A percentile compares a stretch with the other conserved stretches of the same genome.
These are phyloP conservation scores for Sherardia arvensis DNA, from an alignment of 257 asterid genomes.

Conservation along the genomic window DNA sequence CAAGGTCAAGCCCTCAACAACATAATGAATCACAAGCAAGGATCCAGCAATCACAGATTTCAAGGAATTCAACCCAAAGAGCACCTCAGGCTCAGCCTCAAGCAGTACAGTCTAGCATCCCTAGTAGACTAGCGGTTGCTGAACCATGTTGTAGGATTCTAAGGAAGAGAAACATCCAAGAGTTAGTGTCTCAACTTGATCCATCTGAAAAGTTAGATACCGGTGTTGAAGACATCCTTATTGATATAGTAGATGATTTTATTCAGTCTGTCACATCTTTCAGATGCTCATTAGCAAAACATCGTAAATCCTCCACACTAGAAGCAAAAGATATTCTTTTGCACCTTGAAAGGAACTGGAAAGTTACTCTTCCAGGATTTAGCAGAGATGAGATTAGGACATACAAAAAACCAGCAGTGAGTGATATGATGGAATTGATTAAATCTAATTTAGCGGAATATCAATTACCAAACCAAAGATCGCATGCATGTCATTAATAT, in stretches of 20 bases:
- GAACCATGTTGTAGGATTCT: conserved; percentile 54
- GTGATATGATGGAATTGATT: too few species aligned
- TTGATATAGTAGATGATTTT: conserved; percentile 85
- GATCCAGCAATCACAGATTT: conserved; percentile 53
- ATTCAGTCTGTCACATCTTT: conserved; percentile 83
- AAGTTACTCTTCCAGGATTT: conserved; percentile 74
- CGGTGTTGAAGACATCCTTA: conserved; percentile 75
- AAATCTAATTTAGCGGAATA: too few species aligned
- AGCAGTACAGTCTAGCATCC: too few species aligned
- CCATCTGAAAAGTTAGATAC: conserved; percentile 80
- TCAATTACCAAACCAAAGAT: too few species aligned
- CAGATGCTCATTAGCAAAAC: conserved; percentile 90
- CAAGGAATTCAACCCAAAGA: conserved; percentile 49
- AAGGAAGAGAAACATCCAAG: conserved; percentile 83
- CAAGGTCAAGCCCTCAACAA: conserved; percentile 46
- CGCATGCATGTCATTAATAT: too few species aligned
- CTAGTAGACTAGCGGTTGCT: conserved; percentile 26
- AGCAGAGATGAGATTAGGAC: conserved; percentile 87
- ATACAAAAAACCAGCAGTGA: conserved; percentile 75
- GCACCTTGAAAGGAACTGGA: conserved; percentile 93
- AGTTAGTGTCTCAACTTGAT: conserved; percentile 76
- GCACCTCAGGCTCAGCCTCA: too few species aligned
- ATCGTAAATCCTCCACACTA: conserved; percentile 74
- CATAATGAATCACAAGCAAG: conserved; percentile 47
- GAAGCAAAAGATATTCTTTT: conserved; percentile 91